Conservation (phyloP, 768 basidiomycete species). For the Hydnomerulius pinastri region DNA sequence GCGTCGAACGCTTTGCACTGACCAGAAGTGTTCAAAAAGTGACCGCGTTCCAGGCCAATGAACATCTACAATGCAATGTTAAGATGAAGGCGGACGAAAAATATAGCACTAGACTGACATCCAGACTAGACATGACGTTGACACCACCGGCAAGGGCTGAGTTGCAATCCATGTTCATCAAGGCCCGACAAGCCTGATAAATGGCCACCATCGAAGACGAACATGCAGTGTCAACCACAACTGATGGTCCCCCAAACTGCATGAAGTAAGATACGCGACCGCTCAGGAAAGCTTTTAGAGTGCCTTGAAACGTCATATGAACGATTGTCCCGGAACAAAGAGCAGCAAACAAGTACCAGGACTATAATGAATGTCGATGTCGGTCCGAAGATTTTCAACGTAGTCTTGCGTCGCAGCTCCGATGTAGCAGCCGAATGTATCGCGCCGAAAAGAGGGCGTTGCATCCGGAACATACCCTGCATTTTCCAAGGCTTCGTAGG, state of each 20-base stretch:
- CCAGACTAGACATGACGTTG: constrained; percentile 68
- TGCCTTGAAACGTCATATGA: constrained; percentile 42
- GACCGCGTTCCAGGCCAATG: constrained; percentile 64
- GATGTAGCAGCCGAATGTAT: constrained; percentile 63
- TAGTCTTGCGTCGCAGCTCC: constrained; percentile 76
- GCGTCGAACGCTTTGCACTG: constrained; percentile 74
- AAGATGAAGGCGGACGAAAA: constrained; percentile 2
- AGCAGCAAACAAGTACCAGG: constrained; percentile 46
- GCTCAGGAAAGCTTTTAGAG: constrained; percentile 63
- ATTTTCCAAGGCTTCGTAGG: constrained; percentile 68
- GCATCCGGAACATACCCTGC: constrained; percentile 68
- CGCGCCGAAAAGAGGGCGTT: constrained; percentile 51
- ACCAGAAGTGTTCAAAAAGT: constrained; percentile 66
- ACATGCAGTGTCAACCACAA: constrained; percentile 75
- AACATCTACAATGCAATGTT: constrained; percentile 53
- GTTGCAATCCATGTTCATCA: constrained; percentile 63
- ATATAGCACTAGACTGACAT: constrained; percentile 44
- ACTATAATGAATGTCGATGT: constrained; percentile 71
- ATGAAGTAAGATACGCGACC: constrained; percentile 73
- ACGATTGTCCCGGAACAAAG: not conserved
- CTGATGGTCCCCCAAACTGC: constrained; percentile 67
- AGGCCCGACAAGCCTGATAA: constrained; percentile 67
- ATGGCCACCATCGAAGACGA: constrained; percentile 70
- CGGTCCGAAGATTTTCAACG: constrained; percentile 57
- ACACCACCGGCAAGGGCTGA: constrained; percentile 76